These are phyloP conservation scores for Aegilops umbellulata DNA, from an alignment of 176 grass and related monocot genomes.

Conservation along the genomic window DNA sequence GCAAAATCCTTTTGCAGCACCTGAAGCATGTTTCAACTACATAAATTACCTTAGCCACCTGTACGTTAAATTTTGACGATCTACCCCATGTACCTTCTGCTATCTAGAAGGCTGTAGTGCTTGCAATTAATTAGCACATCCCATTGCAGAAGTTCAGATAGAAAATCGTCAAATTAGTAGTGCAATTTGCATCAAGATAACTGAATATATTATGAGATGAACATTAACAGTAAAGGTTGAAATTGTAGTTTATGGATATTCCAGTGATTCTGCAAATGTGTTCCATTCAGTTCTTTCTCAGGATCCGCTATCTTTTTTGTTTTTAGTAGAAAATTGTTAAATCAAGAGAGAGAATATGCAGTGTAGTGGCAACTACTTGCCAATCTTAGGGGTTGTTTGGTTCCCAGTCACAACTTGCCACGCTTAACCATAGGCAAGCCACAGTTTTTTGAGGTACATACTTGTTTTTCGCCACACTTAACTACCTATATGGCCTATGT, in stretches of 20 bases:
- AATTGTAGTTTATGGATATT: slow-evolving; percentile 9
- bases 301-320: neutral
- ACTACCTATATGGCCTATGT: too few relatives aligned
- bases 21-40: neutral
- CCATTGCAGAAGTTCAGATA: neutral
- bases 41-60: neutral
- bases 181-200: slow-evolving; percentile 1
- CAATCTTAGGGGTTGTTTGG: neutral
- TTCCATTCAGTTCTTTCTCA: slow-evolving; percentile 21
- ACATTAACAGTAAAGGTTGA: neutral
- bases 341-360: neutral
- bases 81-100: neutral
- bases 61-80: neutral
- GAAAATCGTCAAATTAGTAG: neutral
- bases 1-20: neutral
- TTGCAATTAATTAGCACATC: slow-evolving; percentile 5
- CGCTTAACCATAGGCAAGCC: neutral
- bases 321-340: neutral
- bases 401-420: neutral
- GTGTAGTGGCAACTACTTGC: neutral
- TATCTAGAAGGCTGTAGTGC: neutral
- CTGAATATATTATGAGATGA: neutral
- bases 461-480: neutral
- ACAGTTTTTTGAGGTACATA: neutral
- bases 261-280: neutral